Evolutionary conservation across 106 monocot genomes (phyloP), one percentile per base, ranked within the genome.

Genomic region (Dendrobium chrysotoxum): DNA sequence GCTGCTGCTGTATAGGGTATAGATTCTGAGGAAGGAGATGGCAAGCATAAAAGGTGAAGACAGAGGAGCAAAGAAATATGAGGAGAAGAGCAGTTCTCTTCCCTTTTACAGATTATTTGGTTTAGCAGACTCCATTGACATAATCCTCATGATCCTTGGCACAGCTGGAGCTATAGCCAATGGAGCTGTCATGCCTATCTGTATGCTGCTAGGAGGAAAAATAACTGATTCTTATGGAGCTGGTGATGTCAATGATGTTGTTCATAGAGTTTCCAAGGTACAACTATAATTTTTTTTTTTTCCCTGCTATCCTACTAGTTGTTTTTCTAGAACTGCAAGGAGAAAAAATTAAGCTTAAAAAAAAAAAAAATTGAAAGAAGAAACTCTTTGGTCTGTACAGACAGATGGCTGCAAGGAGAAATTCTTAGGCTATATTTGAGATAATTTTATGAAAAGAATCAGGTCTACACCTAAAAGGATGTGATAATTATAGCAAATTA

Each of bases 61-160:
- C 4, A 20, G 54, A 57, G 78, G 35, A 15, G 53, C 10, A 5
- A 3, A 38, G 10, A 26, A 30, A 2, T 21, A 61, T 3, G 55
- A 66, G 40, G 23, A 79, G 23, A 79, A 66, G 21, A 54, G 12
- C 30, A n/a, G 38, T 17, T 30, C 47, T 10, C 35, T 80, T 11
- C 80, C 80, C 2, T 80, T 53, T 20, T 80, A 73, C 80, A 80
- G 28, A 26, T 25, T 80, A 28, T 80, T 80, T 45, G 18, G 53
- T 21, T 73, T 80, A 35, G 73, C 72, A 73, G 80, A 72, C 45
- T 80, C 80, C 47, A 53, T 31, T 35, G 80, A 80, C 39, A 13
- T 72, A 26, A 5, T 25, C 45, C 46, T 80, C 7, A 80, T 80
- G 80, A 40, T 53, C 17, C 46, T 73, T 2, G 80, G 80, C 68